Conservation (phyloP, 768 basidiomycete genomes). For the Xerocomellus intermedius region DNA sequence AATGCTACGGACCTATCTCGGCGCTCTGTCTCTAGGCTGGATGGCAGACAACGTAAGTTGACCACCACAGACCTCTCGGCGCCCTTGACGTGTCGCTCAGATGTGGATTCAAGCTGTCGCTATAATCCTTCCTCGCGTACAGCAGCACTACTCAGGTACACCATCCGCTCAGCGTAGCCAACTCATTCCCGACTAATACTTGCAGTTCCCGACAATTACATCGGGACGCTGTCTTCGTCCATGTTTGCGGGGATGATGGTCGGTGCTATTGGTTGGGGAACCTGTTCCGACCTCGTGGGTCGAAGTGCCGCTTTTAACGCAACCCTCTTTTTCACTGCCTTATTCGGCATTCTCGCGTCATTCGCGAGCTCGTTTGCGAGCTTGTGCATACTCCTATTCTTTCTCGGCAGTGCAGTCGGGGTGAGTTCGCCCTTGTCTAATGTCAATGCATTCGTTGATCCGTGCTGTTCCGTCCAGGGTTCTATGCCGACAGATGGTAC, state of each 20-base stretch:
- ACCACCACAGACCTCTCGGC: neutral
- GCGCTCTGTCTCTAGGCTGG: constrained; percentile 59
- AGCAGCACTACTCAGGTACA: constrained; percentile 79
- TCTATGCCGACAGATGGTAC: constrained; percentile 98
- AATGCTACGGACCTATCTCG: neutral
- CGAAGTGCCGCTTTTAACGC: constrained; percentile 89
- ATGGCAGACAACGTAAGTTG: constrained; percentile 82
- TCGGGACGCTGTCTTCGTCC: constrained; percentile 80
- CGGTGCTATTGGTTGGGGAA: constrained; percentile 89
- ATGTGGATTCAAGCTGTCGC: constrained; percentile 94
- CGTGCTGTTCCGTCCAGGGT: constrained; percentile 47
- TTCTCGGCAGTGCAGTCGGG: constrained; percentile 91
- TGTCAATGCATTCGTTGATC: neutral
- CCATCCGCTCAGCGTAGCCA: constrained; percentile 9
- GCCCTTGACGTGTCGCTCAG: constrained; percentile 43
- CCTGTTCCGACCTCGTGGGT: constrained; percentile 88
- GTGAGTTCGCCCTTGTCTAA: constrained; percentile 44
- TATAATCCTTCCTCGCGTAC: constrained; percentile 94
- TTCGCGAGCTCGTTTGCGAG: constrained; percentile 64
- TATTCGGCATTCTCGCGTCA: constrained; percentile 83
- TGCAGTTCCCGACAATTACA: constrained; percentile 68
- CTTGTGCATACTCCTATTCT: constrained; percentile 78
- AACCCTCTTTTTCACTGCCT: constrained; percentile 84
- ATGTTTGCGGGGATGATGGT: constrained; percentile 99
- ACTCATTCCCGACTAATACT: constrained; percentile 17